Base-by-base conservation (phyloP, 2,329 filamentous ascomycete genomes). In the Aschersonia sp. region DNA sequence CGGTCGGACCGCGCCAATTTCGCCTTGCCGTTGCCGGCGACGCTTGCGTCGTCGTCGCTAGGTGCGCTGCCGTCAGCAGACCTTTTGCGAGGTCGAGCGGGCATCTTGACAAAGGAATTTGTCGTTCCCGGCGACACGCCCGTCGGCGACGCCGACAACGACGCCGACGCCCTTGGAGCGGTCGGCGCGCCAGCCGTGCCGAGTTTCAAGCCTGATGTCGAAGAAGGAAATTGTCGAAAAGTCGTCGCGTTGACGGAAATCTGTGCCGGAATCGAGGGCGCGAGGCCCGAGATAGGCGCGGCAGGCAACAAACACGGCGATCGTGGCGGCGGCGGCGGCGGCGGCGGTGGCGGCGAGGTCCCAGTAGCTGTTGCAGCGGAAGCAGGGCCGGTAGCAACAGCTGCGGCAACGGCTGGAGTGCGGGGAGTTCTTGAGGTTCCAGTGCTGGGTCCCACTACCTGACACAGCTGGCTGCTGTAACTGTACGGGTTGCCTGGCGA, bases 1-100 rank as follows among this genome's bases (percentile, higher is more conserved):
- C 67, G 68, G 43, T 76, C 72, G 22, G 73, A 56, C n/a, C 70
- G 64, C 40, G 72, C 66, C 48, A 73, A 58, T 60, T 75, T 77
- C 53, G 65, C 57, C 60, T 72, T 75, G 49, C 55, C 35, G 22
- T 37, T 52, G 43, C 50, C 52, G 47, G 48, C 50, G 45, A 37
- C 33, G 51, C 31, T 46, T 42, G 52, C 46, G 40, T 53, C 48
- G 47, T 57, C 63, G 49, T 72, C 68, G 52, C 55, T 55, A 49
- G 56, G 47, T 39, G 56, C 56, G 50, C 58, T 52, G 49, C 66
- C 63, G 51, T 58, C 56, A 55, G 61, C 61, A 47, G 68, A 61
- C 54, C 71, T 67, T 60, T 73, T 55, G 33, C 48, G 42, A 35
- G 52, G 49, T 41, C 54, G 49, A 37, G 44, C 44, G 12, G 51